Evolutionary conservation across 257 asterid species (phyloP).

Genomic region (Nicotiana tomentosiformis): DNA sequence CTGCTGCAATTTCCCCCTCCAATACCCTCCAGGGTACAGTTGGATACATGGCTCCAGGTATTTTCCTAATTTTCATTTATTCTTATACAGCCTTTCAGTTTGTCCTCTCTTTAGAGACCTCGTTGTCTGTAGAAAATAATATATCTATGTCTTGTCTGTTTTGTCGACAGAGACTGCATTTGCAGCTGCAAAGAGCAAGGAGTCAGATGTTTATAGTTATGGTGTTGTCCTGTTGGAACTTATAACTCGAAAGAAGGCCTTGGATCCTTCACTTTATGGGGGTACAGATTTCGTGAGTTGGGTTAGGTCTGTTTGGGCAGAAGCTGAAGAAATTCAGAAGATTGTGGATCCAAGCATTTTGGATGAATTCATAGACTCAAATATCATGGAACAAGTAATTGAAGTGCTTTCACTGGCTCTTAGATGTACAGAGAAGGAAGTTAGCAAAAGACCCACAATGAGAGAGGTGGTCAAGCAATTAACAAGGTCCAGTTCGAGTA

Average conservation of each 20-base stretch:
- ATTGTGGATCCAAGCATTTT: slow-evolving; percentile 45
- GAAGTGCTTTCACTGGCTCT: slow-evolving; percentile 45
- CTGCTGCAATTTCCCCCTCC: slow-evolving; percentile 36
- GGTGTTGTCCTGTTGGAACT: slow-evolving; percentile 75
- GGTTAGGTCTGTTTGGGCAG: slow-evolving; percentile 41
- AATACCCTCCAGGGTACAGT: slow-evolving; percentile 53
- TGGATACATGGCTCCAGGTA: slow-evolving; percentile 92
- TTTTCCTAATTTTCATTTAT: not conserved
- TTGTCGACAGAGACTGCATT: slow-evolving; percentile 55
- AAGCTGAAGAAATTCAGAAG: slow-evolving; percentile 30
- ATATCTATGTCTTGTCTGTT: not conserved
- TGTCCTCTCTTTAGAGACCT: not conserved
- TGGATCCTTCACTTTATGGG: slow-evolving; percentile 42
- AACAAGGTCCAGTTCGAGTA: slow-evolving; percentile 17
- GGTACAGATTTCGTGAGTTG: slow-evolving; percentile 46
- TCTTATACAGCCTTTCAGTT: not conserved
- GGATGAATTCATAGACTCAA: slow-evolving; percentile 54
- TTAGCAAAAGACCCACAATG: slow-evolving; percentile 58
- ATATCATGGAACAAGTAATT: slow-evolving; percentile 41
- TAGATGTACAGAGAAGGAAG: slow-evolving; percentile 59
- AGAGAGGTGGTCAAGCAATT: slow-evolving; percentile 74
- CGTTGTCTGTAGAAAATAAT: not conserved
- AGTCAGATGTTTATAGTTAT: slow-evolving; percentile 71
- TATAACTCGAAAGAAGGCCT: slow-evolving; percentile 48
- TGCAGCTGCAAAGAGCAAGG: slow-evolving; percentile 44